Evolutionary conservation across 176 grass and related monocot species (phyloP), one percentile per base, ranked within the genome.

Genomic region (Eleusine indica): DNA sequence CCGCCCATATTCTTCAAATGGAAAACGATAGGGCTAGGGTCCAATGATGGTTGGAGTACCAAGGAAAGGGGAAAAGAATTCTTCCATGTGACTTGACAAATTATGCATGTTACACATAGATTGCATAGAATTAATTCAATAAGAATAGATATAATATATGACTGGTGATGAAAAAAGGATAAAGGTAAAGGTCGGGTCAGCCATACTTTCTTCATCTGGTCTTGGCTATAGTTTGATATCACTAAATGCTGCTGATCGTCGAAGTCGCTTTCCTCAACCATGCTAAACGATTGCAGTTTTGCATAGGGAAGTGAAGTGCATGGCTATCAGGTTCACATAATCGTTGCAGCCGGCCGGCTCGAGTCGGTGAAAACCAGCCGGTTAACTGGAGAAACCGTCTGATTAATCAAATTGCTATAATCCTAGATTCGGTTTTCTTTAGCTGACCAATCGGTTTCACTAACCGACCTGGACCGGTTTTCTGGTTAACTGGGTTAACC

Each of bases 1-100:
- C 52, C 17, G 51, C 62, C 75, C 78, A 87, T 81, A 81, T 81
- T 75, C 40, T 39, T 71, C 78, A 60, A 57, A 57, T 39, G 41
- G 29, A 81, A 61, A 76, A 69, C 18, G 71, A 75, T 81, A 8
- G 28, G 18, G 44, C 48, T 68, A 4, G 16, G 61, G 81, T 64
- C 70, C 30, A 56, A 43, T 56, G 42, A 43, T n/a, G 52, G 37
- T 66, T 53, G 47, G 42, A 35, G 22, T 37, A 2, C 73, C 58
- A 83, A 39, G 35, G 35, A 19, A 38, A 7, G 7, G 63, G 70
- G 7, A 13, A 25, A 40, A 8, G 6, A 14, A 54, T 74, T 54
- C 60, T 77, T 77, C 22, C 22, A 29, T 29, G 13, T 56, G 1
- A 38, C 16, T 9, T 67, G 46, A 21, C 14, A 76, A 54, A 14